Base-by-base conservation (phyloP, 306 rosid genomes). In the Gastrolobium villosum region DNA sequence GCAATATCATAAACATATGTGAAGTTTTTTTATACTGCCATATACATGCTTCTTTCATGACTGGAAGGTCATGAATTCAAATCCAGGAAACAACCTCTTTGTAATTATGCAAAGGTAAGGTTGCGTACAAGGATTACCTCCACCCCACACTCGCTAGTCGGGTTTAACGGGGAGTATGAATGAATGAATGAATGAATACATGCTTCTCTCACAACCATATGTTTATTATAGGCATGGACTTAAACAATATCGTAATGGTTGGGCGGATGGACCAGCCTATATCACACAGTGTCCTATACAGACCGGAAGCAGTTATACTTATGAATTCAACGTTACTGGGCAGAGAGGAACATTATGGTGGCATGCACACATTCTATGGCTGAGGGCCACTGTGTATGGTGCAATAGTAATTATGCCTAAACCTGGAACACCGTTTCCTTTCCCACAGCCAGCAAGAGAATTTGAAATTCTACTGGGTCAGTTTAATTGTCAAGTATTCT, bases 231-330 rank as follows among this genome's bases (percentile, higher is more conserved):
- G 92, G 95, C 92, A 86, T 76, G 92, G 90, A 64, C 53, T 90
- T 64, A 86, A 90, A 82, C 92, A 90, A 69, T 83, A 88, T 60
- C 79, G 89, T 39, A 90, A 88, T 63, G 90, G 89, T 28, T 90
- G 92, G 95, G 90, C 89, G 10, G 92, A 90, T 60, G 95, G 92
- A 70, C 95, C 92, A 0, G 92, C 95, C 69, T 90, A 90, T 78
- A 69, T 90, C 11, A 88, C 92, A 59, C 92, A 88, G 71, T 90
- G 92, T 64, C 92, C 92, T 2, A 90, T 86, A 15, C 89, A 79
- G 75, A 81, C 82, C 0, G 88, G 90, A 9, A 81, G 45, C 40
- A 88, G 90, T 88, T 90, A 88, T 46, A 79, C 84, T 13, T 90
- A 90, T 2, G 82, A 79, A 66, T 90, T 88, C 81, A 88, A 88